Evolutionary conservation across 192 early-diverging fungal genomes (phyloP), one percentile per base, ranked within the genome.

Genomic region (Backusella morwellensis): DNA sequence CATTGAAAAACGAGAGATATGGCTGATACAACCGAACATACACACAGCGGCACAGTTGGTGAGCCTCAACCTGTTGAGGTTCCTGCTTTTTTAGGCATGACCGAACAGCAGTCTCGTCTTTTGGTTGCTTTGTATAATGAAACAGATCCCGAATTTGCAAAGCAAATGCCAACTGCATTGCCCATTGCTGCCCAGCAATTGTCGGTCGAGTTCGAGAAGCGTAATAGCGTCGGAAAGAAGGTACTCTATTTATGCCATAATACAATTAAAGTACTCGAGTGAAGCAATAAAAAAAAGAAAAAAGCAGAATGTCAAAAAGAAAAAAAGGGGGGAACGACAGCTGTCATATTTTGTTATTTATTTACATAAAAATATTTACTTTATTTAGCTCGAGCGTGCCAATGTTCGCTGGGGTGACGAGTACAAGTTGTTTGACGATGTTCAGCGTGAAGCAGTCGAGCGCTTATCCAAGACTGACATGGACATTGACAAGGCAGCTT

Each of bases 101-200:
- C 77, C 38, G 82, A 83, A 44, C 85, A 85, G 21, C 85, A 88
- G 71, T 85, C 82, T 36, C 75, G 79, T n/a, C 77, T 86, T 9
- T 74, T 88, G 19, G 72, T 88, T 69, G 85, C 87, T 1, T 77
- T 88, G 2, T 88, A 88, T 75, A 79, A 83, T 32, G 84, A 86
- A 41, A 75, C 83, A 17, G 85, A 88, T 74, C 87, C 87, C 14
- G 74, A 78, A 8, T 77, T 88, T 36, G 87, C 82, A n/a, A 73
- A 84, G 9, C 54, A 80, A n/a, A 80, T 88, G 44, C 83, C 87
- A 19, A 82, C 85, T 14, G 77, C 86, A 21, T 81, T 86, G 50
- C 87, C 87, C 0, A 71, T 82, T 35, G 85, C 85, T 72, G 80
- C 85, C 1, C 76, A 78, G 19, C 85, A 88, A 70, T 77, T 88